phyloP scores from a whole-genome alignment of 345 rosid species.

The Salix viminalis region DNA sequence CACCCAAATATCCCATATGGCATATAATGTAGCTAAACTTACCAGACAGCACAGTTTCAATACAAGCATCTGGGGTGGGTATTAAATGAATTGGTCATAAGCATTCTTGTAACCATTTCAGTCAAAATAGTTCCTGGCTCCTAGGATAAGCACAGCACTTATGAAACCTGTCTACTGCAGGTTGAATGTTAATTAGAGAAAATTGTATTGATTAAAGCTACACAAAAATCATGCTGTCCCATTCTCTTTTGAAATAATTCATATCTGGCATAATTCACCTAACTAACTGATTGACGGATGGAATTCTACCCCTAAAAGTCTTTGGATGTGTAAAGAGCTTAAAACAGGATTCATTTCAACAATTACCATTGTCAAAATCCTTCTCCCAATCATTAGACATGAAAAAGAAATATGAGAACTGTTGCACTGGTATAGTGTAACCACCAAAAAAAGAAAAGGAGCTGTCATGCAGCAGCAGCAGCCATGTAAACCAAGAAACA shows the following conservation, averaged over 20 bases:
- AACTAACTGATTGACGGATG: background rate
- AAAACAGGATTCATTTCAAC: background rate
- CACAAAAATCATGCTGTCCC: background rate
- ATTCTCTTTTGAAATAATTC: background rate
- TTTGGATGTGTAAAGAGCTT: background rate
- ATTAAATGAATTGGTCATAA: background rate
- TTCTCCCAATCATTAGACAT: background rate
- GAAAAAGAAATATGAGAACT: background rate
- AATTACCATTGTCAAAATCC: background rate
- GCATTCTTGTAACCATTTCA: background rate
- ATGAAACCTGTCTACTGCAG: background rate
- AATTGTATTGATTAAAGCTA: background rate
- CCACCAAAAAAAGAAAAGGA: background rate
- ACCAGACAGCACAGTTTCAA: background rate
- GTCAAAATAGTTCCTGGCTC: background rate
- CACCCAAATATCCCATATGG: background rate
- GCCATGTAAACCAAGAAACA: background rate
- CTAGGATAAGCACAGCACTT: background rate
- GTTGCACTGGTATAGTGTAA: background rate
- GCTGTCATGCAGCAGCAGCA: background rate
- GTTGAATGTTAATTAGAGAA: background rate
- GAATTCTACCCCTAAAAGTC: background rate
- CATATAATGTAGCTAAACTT: too few species aligned
- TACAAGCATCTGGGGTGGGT: background rate
- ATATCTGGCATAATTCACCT: background rate